Evolutionary conservation across 306 rosid species (phyloP).

Genomic region (Argentina anserina): DNA sequence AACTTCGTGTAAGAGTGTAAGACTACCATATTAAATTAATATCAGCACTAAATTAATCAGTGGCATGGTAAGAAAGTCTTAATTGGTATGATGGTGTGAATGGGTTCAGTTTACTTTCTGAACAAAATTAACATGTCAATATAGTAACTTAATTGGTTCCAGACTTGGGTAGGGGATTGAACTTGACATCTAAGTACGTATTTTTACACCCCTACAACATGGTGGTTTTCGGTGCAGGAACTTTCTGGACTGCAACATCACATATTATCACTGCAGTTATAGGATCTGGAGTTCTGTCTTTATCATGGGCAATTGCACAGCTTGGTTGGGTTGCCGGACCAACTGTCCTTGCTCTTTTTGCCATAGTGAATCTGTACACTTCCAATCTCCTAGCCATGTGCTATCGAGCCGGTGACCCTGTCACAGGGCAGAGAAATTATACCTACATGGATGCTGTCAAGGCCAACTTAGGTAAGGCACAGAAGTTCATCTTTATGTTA

Average conservation of each 20-base stretch:
- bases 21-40: background rate
- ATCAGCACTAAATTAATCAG: background rate
- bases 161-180: too few relatives aligned
- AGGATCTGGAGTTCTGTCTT: conserved; percentile 72
- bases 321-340: conserved; percentile 81
- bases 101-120: background rate
- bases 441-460: conserved; percentile 77
- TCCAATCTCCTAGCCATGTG: conserved; percentile 57
- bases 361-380: conserved; percentile 59
- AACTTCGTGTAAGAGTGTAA: background rate
- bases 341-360: conserved; percentile 48
- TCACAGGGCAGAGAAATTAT: conserved; percentile 62
- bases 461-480: conserved; percentile 55
- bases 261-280: conserved; percentile 77
- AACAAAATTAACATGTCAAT: too few relatives aligned
- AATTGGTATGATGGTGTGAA: background rate
- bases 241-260: conserved; percentile 65
- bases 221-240: conserved; percentile 40
- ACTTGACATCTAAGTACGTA: too few relatives aligned
- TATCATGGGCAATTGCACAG: conserved; percentile 80
- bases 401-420: conserved; percentile 49
- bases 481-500: background rate
- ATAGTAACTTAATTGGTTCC: too few relatives aligned
- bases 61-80: background rate
- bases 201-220: too few relatives aligned